Conservation (phyloP, 192 early-diverging fungal species). For the Backusella tuberculispora region DNA sequence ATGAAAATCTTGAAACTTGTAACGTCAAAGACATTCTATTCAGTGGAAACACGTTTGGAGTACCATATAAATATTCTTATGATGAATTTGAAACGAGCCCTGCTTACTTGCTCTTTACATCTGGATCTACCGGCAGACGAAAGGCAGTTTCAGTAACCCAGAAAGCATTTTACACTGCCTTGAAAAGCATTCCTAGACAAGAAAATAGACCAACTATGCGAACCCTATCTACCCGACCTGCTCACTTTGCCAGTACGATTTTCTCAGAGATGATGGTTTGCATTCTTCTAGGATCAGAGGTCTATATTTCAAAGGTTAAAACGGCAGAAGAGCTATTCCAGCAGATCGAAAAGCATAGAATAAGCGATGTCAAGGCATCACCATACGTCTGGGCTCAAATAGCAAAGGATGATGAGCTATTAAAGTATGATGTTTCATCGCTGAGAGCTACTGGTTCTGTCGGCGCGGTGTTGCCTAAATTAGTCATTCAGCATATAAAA, state of each 20-base stretch:
- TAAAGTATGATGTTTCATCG: background rate
- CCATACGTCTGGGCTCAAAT: no score
- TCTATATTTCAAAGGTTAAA: no score
- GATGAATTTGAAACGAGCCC: background rate
- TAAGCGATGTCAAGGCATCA: no score
- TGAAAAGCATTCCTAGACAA: background rate
- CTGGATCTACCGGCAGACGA: background rate
- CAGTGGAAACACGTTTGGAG: background rate
- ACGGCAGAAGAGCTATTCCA: no score
- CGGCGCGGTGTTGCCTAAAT: background rate
- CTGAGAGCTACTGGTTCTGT: rapidly evolving
- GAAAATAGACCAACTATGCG: background rate
- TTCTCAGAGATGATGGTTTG: no score
- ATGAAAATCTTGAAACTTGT: background rate
- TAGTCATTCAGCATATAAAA: background rate
- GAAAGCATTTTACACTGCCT: background rate
- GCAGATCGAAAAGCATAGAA: no score
- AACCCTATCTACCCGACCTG: no score
- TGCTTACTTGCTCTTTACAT: background rate
- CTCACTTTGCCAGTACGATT: no score
- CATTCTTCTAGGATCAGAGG: no score
- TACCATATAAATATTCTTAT: background rate
- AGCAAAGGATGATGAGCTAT: no score
- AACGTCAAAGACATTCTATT: background rate
- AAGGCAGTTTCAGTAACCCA: background rate